A percentile compares a stretch with the other conserved stretches of the same genome.
Evolutionary conservation across 208 protist genomes (phyloP).

Genomic region (Tetramitus jugosus): DNA sequence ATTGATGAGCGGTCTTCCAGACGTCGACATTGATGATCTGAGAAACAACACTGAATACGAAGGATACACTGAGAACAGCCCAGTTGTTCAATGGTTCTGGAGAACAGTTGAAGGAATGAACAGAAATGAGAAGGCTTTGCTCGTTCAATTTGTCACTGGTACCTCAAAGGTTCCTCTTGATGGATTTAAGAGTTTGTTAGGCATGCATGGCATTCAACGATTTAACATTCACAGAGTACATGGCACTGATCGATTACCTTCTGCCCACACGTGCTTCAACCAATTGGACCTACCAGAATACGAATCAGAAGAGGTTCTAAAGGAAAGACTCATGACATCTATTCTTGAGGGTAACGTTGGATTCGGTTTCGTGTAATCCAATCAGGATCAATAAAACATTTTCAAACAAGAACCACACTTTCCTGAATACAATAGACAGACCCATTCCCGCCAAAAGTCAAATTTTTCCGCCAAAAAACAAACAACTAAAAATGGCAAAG

Average conservation of each 20-base stretch:
- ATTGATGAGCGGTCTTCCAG: constrained; percentile 51
- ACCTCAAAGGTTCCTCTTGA: constrained; percentile 26
- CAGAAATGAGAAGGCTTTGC: constrained; percentile 42
- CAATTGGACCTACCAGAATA: constrained; percentile 51
- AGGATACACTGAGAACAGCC: constrained; percentile 36
- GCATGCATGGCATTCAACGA: constrained; percentile 34
- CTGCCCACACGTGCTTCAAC: constrained; percentile 55
- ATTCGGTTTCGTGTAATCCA: constrained; percentile 23
- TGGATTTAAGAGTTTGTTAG: constrained; percentile 34
- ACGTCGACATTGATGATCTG: constrained; percentile 60
- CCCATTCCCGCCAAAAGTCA: too few relatives aligned
- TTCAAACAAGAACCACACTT: too few relatives aligned
- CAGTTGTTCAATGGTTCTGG: constrained; percentile 48
- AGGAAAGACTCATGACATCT: constrained; percentile 41
- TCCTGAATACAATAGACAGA: too few relatives aligned
- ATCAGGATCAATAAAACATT: too few relatives aligned
- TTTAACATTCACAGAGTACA: not conserved
- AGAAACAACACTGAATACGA: constrained; percentile 51
- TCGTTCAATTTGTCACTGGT: constrained; percentile 52
- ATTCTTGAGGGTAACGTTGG: constrained; percentile 41
- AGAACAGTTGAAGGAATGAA: constrained; percentile 39
- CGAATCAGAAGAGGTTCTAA: constrained; percentile 33
- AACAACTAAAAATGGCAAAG: too few relatives aligned
- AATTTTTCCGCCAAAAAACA: too few relatives aligned
- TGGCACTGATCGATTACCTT: constrained; percentile 40